Evolutionary conservation across 129 eudicot genomes (phyloP), one percentile per base, ranked within the genome.

Genomic region (Centaurea solstitialis): DNA sequence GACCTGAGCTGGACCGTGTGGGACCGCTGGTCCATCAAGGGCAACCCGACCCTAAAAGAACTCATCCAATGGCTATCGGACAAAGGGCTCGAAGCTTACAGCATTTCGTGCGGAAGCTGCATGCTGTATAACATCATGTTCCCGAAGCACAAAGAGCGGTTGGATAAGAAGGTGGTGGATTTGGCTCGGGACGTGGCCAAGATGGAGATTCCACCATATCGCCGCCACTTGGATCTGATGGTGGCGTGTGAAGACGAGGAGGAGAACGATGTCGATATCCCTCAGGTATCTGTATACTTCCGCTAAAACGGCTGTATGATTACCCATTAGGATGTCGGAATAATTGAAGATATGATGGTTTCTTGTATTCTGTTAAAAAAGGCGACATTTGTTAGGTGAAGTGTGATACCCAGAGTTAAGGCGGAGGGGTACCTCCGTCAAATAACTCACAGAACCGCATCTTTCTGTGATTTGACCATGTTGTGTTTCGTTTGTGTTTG

Each of bases 161-260:
- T 93, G 96, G 95, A 88, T 82, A 89, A 84, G 86, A 91, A 88
- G 78, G 79, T 93, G 76, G 97, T 87, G 68, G 98, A 96, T 82
- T 82, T 96, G 87, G 98, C 89, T 1, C 84, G 92, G 82, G 98
- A 87, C 5, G 93, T 96, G 75, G 97, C 98, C 1, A 96, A 89
- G 88, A 39, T 89, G 84, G 99, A 93, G 79, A 81, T 93, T 18
- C 99, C 98, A 2, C 38, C 90, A 0, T 86, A 93, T 50, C 89
- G 98, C 9, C 88, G 90, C 21, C 99, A 95, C 83, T 77, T 95
- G 73, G 99, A 96, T 81, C 86, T 93, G 4, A 97, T 93, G 22
- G 93, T 91, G 39, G 99, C 93, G 0, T 93, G 99, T 43, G 98
- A 93, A 87, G 98, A 96, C 28, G 99, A 96, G 5, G 95, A 92